A percentile compares a stretch with the other conserved stretches of the same genome.
These are phyloP conservation scores for Penicillium argentinense DNA, from an alignment of 495 filamentous ascomycete species.

Conservation along the genomic window DNA sequence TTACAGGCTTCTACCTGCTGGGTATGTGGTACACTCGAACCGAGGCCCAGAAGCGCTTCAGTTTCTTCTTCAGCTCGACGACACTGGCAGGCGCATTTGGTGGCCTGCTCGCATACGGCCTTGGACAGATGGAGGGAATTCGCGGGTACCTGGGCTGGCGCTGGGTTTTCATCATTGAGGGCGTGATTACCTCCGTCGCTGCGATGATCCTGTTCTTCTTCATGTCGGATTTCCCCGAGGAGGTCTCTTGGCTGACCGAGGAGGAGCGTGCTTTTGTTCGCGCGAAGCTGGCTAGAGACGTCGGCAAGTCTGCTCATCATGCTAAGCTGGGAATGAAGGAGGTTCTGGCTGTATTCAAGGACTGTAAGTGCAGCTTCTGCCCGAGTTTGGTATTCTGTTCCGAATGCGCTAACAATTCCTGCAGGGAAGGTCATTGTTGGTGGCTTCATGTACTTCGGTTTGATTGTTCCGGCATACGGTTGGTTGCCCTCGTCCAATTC, in stretches of 20 bases:
- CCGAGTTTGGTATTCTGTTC: not conserved
- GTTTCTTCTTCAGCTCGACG: constrained; percentile 85
- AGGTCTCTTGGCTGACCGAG: constrained; percentile 60
- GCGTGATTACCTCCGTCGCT: constrained; percentile 69
- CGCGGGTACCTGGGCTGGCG: constrained; percentile 79
- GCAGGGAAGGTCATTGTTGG: constrained; percentile 68
- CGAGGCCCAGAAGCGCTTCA: constrained; percentile 87
- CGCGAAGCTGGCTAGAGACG: constrained; percentile 72
- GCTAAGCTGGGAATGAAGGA: constrained; percentile 62
- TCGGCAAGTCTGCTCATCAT: constrained; percentile 70
- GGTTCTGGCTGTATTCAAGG: constrained; percentile 70
- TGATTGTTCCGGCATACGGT: constrained; percentile 85
- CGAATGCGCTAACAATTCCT: constrained; percentile 6
- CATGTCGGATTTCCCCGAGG: constrained; percentile 73
- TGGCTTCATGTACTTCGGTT: constrained; percentile 79
- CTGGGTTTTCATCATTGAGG: constrained; percentile 78
- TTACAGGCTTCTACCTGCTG: constrained; percentile 71
- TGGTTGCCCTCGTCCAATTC: constrained; percentile 24
- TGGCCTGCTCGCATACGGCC: constrained; percentile 76
- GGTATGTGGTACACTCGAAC: constrained; percentile 86
- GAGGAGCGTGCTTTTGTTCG: constrained; percentile 76
- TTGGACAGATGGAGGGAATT: constrained; percentile 70
- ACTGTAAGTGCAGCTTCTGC: constrained; percentile 52
- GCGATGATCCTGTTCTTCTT: constrained; percentile 74
- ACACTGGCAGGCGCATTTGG: constrained; percentile 86